Evolutionary conservation across 2,329 filamentous ascomycete species (phyloP).

Genomic region (Colletotrichum spinosum): DNA sequence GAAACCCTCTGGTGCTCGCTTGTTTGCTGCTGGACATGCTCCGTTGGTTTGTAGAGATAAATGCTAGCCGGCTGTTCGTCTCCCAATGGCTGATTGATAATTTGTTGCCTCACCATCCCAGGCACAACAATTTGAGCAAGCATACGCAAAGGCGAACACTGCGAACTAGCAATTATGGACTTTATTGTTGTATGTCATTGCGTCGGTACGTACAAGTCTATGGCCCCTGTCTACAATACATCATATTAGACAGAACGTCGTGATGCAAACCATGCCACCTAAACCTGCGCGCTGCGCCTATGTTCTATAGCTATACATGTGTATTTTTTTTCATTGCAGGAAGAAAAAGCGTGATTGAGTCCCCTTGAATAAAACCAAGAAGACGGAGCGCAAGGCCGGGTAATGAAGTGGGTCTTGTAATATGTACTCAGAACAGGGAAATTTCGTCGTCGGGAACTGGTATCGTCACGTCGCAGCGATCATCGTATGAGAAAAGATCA

Average conservation of each 20-base stretch:
- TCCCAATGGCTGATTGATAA: no score
- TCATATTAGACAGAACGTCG: constrained; percentile 50
- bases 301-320: constrained; percentile 51
- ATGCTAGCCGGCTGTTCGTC: no score
- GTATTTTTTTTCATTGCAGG: constrained; percentile 16
- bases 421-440: constrained; percentile 36
- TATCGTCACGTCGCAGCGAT: constrained; percentile 34
- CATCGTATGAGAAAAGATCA: constrained; percentile 3
- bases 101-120: no score
- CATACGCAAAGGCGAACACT: no score
- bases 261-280: constrained; percentile 50
- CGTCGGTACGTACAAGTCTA: constrained; percentile 53
- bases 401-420: constrained; percentile 30
- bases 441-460: constrained; percentile 27
- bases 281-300: constrained; percentile 50
- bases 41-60: no score
- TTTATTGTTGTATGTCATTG: constrained; percentile 40
- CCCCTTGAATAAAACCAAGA: constrained; percentile 26
- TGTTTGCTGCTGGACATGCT: neutral
- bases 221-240: constrained; percentile 57
- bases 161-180: no score
- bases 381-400: neutral
- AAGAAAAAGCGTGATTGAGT: constrained; percentile 6
- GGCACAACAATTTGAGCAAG: no score
- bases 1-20: neutral